Evolutionary conservation across 2,329 filamentous ascomycete genomes (phyloP).

Genomic region (Venturia nashicola): DNA sequence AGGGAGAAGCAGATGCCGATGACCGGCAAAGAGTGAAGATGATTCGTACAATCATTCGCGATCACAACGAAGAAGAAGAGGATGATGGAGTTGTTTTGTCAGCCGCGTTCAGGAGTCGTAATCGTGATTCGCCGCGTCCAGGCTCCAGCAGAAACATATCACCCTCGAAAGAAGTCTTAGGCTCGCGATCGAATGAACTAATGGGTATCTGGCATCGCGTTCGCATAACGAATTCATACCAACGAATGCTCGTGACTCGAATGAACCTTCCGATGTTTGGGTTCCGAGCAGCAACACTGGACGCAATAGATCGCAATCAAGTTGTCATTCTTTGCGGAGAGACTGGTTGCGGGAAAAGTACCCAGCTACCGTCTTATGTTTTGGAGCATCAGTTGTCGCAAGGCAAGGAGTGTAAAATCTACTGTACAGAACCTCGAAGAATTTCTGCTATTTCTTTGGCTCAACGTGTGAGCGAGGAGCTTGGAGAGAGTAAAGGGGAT

Average conservation of each 20-base stretch:
- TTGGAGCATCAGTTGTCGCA: slow-evolving; percentile 76
- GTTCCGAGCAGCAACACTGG: slow-evolving; percentile 67
- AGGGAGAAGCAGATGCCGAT: slow-evolving; percentile 53
- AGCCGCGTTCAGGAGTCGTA: slow-evolving; percentile 52
- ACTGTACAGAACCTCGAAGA: slow-evolving; percentile 86
- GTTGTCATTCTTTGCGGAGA: slow-evolving; percentile 92
- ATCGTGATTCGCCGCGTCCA: slow-evolving; percentile 9
- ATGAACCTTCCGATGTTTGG: slow-evolving; percentile 81
- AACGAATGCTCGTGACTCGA: slow-evolving; percentile 66
- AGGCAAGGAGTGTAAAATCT: slow-evolving; percentile 78
- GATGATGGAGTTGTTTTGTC: slow-evolving; percentile 53
- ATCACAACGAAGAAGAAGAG: slow-evolving; percentile 45
- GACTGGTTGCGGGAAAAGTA: slow-evolving; percentile 95
- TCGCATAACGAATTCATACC: slow-evolving; percentile 44
- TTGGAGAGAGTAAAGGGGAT: slow-evolving; percentile 74
- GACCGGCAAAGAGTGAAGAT: slow-evolving; percentile 59
- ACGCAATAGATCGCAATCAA: slow-evolving; percentile 65
- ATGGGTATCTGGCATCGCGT: slow-evolving; percentile 41
- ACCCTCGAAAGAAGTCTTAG: slow-evolving; percentile 13
- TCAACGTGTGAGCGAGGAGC: slow-evolving; percentile 82
- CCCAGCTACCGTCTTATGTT: slow-evolving; percentile 89
- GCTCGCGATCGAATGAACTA: slow-evolving; percentile 27
- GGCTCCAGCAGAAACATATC: slow-evolving; percentile 19
- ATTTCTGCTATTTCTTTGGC: slow-evolving; percentile 95
- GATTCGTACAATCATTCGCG: slow-evolving; percentile 57